Conservation (phyloP, 176 grass and related monocot species). For the Poa annua region DNA sequence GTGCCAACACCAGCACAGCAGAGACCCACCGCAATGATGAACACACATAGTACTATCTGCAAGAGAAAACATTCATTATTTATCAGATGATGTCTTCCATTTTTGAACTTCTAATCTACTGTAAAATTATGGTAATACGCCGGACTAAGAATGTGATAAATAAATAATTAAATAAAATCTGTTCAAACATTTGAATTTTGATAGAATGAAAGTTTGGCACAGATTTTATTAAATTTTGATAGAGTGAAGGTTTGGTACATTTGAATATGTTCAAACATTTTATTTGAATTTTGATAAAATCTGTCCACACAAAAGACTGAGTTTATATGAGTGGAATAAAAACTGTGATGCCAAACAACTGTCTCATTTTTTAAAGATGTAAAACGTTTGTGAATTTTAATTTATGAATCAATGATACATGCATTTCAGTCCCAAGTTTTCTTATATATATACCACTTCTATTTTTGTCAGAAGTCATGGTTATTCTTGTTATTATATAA, state of each 20-base stretch:
- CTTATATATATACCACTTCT: background rate
- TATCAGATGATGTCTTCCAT: background rate
- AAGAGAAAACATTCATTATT: background rate
- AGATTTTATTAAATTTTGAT: too few species aligned
- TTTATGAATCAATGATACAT: background rate
- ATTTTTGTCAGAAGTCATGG: background rate
- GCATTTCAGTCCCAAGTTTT: background rate
- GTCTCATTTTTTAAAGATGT: background rate
- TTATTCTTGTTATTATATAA: background rate
- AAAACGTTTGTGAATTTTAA: background rate
- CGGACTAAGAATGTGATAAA: background rate
- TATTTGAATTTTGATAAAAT: too few species aligned
- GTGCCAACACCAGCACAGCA: slow-evolving; percentile 58
- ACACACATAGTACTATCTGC: slow-evolving; percentile 48
- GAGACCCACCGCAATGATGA: slow-evolving; percentile 56
- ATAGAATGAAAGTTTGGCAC: too few species aligned
- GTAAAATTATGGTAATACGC: background rate
- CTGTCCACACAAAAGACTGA: too few species aligned
- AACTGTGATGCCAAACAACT: background rate
- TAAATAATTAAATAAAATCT: background rate
- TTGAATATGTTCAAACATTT: too few species aligned
- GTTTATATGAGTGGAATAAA: background rate
- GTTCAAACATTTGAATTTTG: background rate
- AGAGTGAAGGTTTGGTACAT: too few species aligned
- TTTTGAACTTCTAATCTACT: background rate